Evolutionary conservation across 331 rosid genomes (phyloP), one percentile per base, ranked within the genome.

Genomic region (Pyrus hybrid): DNA sequence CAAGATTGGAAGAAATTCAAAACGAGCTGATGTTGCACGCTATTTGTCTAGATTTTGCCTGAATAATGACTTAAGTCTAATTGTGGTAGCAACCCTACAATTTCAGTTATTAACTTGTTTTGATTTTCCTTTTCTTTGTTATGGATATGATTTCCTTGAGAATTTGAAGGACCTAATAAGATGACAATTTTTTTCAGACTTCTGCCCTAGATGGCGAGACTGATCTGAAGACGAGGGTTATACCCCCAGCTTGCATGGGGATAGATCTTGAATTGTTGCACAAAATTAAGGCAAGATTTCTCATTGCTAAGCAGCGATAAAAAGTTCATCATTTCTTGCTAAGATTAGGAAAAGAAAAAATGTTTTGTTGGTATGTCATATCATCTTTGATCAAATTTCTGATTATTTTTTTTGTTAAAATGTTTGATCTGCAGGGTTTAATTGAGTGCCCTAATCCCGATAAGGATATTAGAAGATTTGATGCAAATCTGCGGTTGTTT

Each of bases 171-270:
- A 66, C 70, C 84, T 86, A 67, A 89, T 80, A 29, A 66, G 51
- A 14, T 81, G 79, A 32, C 77, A 69, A 77, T 49, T 74, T 49
- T 75, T 63, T 82, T 49, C 89, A 95, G 97, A 95, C 99, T 71
- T 71, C 99, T 73, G 99, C 99, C 23, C 76, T 95, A 75, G 99
- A 95, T 86, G 99, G 99, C 41, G 99, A 95, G 85, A 90, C 91
- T 79, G 97, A 95, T 88, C 81, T 95, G 68, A 95, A 95, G 96
- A 89, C 96, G 6, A 83, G 99, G 88, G 81, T 87, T 84, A 84
- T 88, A 84, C 97, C 99, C 83, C 76, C 99, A 81, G 90, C 97
- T 77, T 95, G 97, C 79, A 79, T 79, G 88, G 99, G 99, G 73
- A 90, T 95, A 17, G 97, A 92, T 79, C 84, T 83, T 83, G 99